Evolutionary conservation across 129 eudicot genomes (phyloP).

Genomic region (Flaveria robusta): DNA sequence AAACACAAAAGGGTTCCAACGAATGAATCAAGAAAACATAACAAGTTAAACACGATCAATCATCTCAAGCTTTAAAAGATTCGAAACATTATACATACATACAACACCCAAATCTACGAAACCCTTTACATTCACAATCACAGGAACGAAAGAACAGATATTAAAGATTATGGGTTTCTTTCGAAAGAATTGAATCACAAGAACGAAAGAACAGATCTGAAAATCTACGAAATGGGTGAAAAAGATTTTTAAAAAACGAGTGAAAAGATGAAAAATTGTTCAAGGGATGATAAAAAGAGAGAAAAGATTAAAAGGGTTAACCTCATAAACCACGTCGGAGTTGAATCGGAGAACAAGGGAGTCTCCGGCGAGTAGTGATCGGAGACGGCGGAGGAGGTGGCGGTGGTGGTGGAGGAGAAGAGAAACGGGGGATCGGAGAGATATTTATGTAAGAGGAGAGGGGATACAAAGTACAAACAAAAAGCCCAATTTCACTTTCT

Average conservation of each 20-base stretch:
- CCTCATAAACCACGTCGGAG: constrained; percentile 79
- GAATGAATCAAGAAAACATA: too few relatives aligned
- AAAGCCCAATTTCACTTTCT: constrained; percentile 10
- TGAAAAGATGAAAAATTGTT: neutral
- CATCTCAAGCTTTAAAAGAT: neutral
- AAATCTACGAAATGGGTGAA: constrained; percentile 15
- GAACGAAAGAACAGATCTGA: constrained; percentile 41
- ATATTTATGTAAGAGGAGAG: constrained; percentile 24
- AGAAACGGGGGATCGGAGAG: constrained; percentile 12
- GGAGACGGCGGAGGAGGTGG: constrained; percentile 11
- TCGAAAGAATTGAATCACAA: neutral
- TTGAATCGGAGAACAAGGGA: constrained; percentile 40
- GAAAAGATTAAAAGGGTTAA: neutral
- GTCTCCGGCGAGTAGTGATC: constrained; percentile 40
- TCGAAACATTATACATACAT: neutral
- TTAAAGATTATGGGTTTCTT: neutral
- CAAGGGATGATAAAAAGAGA: neutral
- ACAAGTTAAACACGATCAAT: too few relatives aligned
- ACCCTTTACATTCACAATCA: constrained; percentile 7
- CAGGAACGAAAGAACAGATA: neutral
- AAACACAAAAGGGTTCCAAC: neutral
- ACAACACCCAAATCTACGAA: constrained; percentile 13
- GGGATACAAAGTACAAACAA: constrained; percentile 16
- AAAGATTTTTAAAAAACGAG: constrained; percentile 11
- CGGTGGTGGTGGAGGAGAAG: neutral